phyloP scores from a whole-genome alignment of 2,329 filamentous ascomycete species.

The Chrysosporium keratinophilum region DNA sequence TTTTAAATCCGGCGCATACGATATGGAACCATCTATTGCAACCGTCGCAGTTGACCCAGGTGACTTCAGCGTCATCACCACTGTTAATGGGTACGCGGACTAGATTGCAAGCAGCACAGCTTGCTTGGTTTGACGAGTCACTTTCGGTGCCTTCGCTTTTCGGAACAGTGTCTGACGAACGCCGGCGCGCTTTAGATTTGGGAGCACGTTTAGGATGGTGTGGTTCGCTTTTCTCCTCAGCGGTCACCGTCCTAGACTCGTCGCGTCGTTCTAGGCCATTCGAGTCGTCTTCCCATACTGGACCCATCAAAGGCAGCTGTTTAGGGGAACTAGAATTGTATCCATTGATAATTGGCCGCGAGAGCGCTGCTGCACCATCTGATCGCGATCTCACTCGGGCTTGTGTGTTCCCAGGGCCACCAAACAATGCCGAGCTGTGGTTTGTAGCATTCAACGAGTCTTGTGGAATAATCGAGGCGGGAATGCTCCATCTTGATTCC shows the following conservation, averaged over 20 bases:
- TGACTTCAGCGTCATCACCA: conserved; percentile 43
- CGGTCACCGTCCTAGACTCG: background rate
- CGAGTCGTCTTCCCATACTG: conserved; percentile 14
- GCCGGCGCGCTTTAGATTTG: conserved; percentile 1
- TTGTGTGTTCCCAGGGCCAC: conserved; percentile 13
- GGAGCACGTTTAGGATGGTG: background rate
- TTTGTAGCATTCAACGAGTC: background rate
- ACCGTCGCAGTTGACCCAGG: conserved; percentile 58
- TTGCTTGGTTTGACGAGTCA: conserved; percentile 32
- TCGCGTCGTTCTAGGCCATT: background rate
- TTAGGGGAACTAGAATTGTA: conserved; percentile 10
- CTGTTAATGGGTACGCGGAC: conserved; percentile 43
- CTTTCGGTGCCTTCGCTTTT: conserved; percentile 12
- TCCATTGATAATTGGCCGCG: conserved; percentile 29
- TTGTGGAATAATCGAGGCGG: background rate
- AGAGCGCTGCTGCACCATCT: conserved; percentile 33
- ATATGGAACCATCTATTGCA: conserved; percentile 61
- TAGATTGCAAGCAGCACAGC: conserved; percentile 49
- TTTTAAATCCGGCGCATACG: conserved; percentile 56
- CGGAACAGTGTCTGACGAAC: background rate
- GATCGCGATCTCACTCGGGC: conserved; percentile 35
- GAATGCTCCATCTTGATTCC: conserved; percentile 5
- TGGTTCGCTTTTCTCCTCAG: background rate
- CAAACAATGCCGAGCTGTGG: conserved; percentile 6
- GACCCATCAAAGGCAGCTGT: conserved; percentile 6